Percentiles rank a stretch among this genome's conserved stretches.
Evolutionary conservation across 2,329 filamentous ascomycete species (phyloP).

Genomic region (Paecilomyces fulvus): DNA sequence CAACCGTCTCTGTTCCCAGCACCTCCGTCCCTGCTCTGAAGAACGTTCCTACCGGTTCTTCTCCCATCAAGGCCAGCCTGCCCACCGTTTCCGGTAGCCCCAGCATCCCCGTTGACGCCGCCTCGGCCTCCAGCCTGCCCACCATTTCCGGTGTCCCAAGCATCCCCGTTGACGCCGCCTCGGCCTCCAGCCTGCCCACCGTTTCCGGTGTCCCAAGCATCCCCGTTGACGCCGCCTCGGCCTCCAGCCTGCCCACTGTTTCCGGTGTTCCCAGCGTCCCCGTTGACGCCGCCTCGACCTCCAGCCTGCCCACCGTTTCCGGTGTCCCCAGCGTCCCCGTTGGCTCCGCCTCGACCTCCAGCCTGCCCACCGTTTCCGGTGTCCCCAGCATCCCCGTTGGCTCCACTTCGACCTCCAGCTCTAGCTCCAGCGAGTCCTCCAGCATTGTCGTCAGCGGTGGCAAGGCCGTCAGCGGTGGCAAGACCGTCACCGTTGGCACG

Average conservation of each 20-base stretch:
- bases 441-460: not conserved
- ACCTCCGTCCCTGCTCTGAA: not conserved
- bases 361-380: conserved; percentile 10
- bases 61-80: conserved; percentile 7
- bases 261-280: too few relatives aligned
- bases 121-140: too few relatives aligned
- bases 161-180: too few relatives aligned
- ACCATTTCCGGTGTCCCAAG: too few relatives aligned
- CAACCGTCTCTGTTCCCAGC: not conserved
- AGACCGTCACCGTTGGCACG: not conserved
- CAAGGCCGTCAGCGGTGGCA: not conserved
- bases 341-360: conserved; percentile 17
- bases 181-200: too few relatives aligned
- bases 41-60: conserved; percentile 6
- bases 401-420: conserved; percentile 15
- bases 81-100: too few relatives aligned
- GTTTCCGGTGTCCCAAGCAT: too few relatives aligned
- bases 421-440: not conserved
- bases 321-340: conserved; percentile 1
- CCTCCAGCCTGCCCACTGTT: too few relatives aligned
- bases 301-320: conserved; percentile 11
- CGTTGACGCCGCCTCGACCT: too few relatives aligned
- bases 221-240: too few relatives aligned
- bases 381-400: conserved; percentile 3
- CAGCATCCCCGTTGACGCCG: too few relatives aligned